These are phyloP conservation scores for Pterocarpus macrocarpus DNA, from an alignment of 306 rosid genomes.

Conservation along the genomic window DNA sequence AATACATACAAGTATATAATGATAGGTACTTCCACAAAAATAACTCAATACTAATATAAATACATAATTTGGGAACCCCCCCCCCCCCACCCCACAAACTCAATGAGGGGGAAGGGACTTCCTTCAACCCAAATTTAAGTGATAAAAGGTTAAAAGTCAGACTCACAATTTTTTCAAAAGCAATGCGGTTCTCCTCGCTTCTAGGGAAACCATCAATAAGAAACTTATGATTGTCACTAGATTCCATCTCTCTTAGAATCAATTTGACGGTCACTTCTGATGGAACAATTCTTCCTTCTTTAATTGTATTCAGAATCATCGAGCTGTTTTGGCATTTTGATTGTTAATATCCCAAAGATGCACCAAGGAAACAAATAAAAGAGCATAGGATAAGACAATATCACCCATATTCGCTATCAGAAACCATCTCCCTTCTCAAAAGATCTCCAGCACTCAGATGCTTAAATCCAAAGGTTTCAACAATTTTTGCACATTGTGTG, in stretches of 20 bases:
- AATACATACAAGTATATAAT: not conserved
- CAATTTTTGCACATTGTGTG: slow-evolving; percentile 88
- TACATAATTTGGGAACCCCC: not conserved
- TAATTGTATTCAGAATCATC: slow-evolving; percentile 76
- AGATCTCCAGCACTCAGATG: slow-evolving; percentile 99
- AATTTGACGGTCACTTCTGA: slow-evolving; percentile 83
- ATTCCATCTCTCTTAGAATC: slow-evolving; percentile 84
- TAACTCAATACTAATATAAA: slow-evolving; percentile 41
- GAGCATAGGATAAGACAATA: slow-evolving; percentile 35
- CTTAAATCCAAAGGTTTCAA: slow-evolving; percentile 79
- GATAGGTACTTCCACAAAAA: not conserved
- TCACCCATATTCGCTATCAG: slow-evolving; percentile 80
- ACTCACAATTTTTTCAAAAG: slow-evolving; percentile 87
- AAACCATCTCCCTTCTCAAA: slow-evolving; percentile 81
- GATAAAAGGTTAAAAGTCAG: slow-evolving; percentile 40
- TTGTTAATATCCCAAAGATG: slow-evolving; percentile 40
- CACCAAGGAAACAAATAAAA: slow-evolving; percentile 25
- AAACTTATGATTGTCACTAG: slow-evolving; percentile 66
- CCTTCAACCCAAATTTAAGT: slow-evolving; percentile 23
- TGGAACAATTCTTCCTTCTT: slow-evolving; percentile 91
- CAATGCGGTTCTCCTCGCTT: slow-evolving; percentile 84
- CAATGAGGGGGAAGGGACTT: slow-evolving; percentile 12
- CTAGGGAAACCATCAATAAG: slow-evolving; percentile 97
- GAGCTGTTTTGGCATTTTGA: slow-evolving; percentile 63
- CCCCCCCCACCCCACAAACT: not conserved